A percentile compares a stretch with the other conserved stretches of the same genome.
Evolutionary conservation across 2,329 filamentous ascomycete genomes (phyloP).

Genomic region (Arthroderma sp.): DNA sequence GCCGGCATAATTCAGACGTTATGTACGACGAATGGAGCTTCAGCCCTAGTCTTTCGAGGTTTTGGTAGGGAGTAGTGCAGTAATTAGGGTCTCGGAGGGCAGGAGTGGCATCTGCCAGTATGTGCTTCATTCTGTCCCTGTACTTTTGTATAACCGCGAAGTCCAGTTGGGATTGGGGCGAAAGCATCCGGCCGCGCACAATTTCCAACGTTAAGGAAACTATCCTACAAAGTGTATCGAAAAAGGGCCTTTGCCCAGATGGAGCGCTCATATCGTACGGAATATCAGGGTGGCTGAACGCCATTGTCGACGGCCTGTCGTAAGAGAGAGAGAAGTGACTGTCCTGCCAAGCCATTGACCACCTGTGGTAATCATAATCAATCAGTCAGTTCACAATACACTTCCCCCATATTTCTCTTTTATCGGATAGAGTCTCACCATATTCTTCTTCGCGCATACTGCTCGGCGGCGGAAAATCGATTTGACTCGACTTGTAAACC

Average conservation of each 20-base stretch:
- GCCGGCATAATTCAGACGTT: conserved; percentile 48
- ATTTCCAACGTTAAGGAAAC: conserved; percentile 43
- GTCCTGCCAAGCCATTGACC: conserved; percentile 53
- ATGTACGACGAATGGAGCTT: conserved; percentile 51
- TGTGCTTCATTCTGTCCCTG: conserved; percentile 42
- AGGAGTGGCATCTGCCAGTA: conserved; percentile 45
- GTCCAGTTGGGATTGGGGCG: conserved; percentile 40
- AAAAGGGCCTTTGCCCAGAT: conserved; percentile 40
- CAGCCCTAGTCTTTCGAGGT: conserved; percentile 46
- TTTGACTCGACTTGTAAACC: conserved; percentile 48
- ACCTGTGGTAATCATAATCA: conserved; percentile 24
- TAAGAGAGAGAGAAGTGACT: conserved; percentile 51
- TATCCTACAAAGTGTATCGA: conserved; percentile 45
- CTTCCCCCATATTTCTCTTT: background rate
- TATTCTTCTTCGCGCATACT: conserved; percentile 31
- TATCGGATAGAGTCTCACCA: conserved; percentile 22
- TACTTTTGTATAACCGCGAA: conserved; percentile 43
- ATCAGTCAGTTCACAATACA: background rate
- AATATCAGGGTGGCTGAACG: conserved; percentile 40
- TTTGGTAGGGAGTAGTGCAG: conserved; percentile 33
- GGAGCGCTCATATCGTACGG: conserved; percentile 35
- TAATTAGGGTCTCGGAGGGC: conserved; percentile 41
- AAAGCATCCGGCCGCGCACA: conserved; percentile 43
- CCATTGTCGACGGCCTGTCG: conserved; percentile 43
- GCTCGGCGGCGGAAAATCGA: conserved; percentile 37